Evolutionary conservation across 352 stramenopile genomes (phyloP).

Genomic region (Pythium dissotocum): DNA sequence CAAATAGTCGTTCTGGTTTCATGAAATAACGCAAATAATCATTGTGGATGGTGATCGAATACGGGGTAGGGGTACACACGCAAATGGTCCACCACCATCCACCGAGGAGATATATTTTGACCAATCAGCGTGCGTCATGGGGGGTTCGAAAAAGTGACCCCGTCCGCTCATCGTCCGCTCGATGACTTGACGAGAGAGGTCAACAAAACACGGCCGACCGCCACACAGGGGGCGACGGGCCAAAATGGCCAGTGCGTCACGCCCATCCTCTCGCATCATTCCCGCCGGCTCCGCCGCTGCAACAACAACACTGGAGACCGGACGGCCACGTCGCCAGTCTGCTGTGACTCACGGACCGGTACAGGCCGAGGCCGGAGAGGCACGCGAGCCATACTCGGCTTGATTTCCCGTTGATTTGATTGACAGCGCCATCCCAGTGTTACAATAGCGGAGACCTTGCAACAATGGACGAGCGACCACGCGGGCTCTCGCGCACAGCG

Average conservation of each 20-base stretch:
- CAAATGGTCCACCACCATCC: not conserved
- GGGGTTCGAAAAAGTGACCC: not conserved
- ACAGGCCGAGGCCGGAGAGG: not conserved
- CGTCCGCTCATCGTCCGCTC: not conserved
- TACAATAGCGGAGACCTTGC: not conserved
- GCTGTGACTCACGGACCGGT: not conserved
- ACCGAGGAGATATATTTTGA: not conserved
- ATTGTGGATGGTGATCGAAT: not conserved
- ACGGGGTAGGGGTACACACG: constrained; percentile 1
- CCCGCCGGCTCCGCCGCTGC: no score
- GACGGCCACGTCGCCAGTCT: not conserved
- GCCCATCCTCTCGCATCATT: not conserved
- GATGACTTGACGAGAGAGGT: not conserved
- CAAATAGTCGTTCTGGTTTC: not conserved
- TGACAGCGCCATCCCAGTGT: not conserved
- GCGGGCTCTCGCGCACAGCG: constrained; percentile 16
- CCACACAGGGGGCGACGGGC: no score
- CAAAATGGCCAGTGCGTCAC: constrained; percentile 3
- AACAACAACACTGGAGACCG: not conserved
- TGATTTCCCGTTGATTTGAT: not conserved
- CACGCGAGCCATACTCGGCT: not conserved
- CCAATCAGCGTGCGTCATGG: not conserved
- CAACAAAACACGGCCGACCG: not conserved
- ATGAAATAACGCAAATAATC: not conserved
- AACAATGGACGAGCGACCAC: constrained; percentile 13